Evolutionary conservation across 1,139 yeast genomes (phyloP), one percentile per base, ranked within the genome.

Genomic region (Candida frijolesensis): DNA sequence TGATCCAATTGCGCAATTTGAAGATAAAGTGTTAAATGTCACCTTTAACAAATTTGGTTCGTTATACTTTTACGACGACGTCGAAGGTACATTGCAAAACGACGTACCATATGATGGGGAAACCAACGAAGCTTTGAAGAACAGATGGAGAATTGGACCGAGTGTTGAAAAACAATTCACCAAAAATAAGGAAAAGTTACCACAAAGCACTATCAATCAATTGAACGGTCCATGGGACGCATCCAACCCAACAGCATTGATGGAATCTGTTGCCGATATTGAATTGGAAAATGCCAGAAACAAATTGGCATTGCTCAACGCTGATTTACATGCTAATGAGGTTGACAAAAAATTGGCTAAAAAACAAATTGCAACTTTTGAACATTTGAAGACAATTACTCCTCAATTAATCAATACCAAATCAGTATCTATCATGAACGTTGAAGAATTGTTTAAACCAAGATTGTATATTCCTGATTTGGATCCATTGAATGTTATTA

Each of bases 101-200:
- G 79, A 71, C 32, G 56, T 70, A 35, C 89, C 96, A 3, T 87
- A 87, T 58, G 83, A 81, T 6, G 89, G 85, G 18, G 94, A 88
- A 64, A 71, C 76, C 32, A 74, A 84, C 48, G 72, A 75, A 27
- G 68, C 66, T 30, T 71, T 88, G 49, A 72, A 74, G 46, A 80
- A 81, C 56, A 82, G 96, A 72, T 92, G 96, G 95, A 81, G 87
- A 65, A 84, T 94, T 58, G 98, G 99, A 2, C 95, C 96, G n/a
- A 82, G 90, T 40, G 84, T 84, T 38, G 97, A 92, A 68, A 79
- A 87, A 56, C 78, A 83, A 14, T 89, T 85, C 65, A 85, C 91
- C 79, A 87, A 86, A 66, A 80, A 83, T 58, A 85, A 85, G 60
- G 70, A 69, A 57, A 74, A 68, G 54, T 70, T 83, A 65, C 69